phyloP scores from a whole-genome alignment of 768 basidiomycete species.

The Calocybe gangraenosa region DNA sequence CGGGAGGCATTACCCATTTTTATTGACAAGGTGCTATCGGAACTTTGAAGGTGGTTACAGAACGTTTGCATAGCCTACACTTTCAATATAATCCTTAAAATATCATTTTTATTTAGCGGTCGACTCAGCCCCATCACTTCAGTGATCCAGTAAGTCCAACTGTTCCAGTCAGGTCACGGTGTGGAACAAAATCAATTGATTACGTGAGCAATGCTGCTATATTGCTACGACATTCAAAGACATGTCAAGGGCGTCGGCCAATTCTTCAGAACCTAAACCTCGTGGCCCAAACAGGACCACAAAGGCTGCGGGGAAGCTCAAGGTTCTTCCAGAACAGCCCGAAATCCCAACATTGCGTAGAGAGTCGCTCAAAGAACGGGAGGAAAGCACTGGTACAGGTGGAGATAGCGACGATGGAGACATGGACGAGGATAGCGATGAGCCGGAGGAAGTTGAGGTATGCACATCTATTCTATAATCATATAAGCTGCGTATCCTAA shows the following conservation, averaged over 20 bases:
- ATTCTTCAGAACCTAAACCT: conserved; percentile 43
- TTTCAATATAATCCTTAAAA: too few species aligned
- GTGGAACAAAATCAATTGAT: too few species aligned
- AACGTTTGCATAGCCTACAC: too few species aligned
- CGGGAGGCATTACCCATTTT: too few species aligned
- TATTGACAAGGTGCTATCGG: too few species aligned
- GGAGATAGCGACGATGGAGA: conserved; percentile 74
- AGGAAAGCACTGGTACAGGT: conserved; percentile 47
- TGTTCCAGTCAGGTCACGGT: too few species aligned
- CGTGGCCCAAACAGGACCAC: conserved; percentile 77
- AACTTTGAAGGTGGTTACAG: too few species aligned
- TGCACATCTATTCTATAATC: neutral
- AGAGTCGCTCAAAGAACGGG: conserved; percentile 37
- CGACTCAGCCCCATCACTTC: too few species aligned
- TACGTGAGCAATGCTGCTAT: too few species aligned
- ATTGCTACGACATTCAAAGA: conserved; percentile 1
- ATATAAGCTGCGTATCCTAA: neutral
- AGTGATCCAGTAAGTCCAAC: too few species aligned
- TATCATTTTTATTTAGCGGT: too few species aligned
- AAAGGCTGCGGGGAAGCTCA: conserved; percentile 81
- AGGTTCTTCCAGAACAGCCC: conserved; percentile 84
- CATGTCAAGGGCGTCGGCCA: conserved; percentile 16
- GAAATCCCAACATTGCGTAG: conserved; percentile 35
- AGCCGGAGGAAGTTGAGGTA: conserved; percentile 55
- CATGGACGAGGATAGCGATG: conserved; percentile 52